phyloP scores from a whole-genome alignment of 2,329 filamentous ascomycete genomes.

The Hymenoscyphus repandus region DNA sequence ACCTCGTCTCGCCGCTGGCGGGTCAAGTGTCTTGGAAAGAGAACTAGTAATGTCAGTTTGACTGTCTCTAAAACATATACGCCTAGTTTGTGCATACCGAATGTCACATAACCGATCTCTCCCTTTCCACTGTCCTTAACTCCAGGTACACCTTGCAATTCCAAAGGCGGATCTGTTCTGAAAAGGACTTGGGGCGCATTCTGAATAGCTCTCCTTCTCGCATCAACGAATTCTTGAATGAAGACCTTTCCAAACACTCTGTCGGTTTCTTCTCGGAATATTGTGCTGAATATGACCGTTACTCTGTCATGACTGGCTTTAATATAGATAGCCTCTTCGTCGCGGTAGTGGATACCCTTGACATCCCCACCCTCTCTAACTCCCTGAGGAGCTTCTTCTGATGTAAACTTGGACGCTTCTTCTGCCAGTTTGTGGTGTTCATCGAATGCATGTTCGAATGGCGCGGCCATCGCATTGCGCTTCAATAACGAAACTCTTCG shows the following conservation, averaged over 20 bases:
- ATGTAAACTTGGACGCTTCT: constrained; percentile 86
- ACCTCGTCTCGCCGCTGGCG: constrained; percentile 86
- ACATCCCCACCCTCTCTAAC: constrained; percentile 84
- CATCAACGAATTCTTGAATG: constrained; percentile 97
- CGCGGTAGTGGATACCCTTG: constrained; percentile 95
- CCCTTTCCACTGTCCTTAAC: constrained; percentile 69
- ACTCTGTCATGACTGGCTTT: constrained; percentile 97
- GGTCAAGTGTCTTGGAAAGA: constrained; percentile 93
- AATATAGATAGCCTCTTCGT: constrained; percentile 98
- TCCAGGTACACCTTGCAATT: constrained; percentile 83
- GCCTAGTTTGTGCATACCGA: constrained; percentile 54
- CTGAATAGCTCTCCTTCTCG: constrained; percentile 88
- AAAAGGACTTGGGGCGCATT: constrained; percentile 98
- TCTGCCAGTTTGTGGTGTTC: constrained; percentile 84
- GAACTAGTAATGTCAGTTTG: constrained; percentile 49
- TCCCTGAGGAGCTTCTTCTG: constrained; percentile 89
- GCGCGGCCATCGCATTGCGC: constrained; percentile 97
- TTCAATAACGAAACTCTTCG: constrained; percentile 86
- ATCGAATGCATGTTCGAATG: constrained; percentile 94
- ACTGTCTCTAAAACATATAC: constrained; percentile 15
- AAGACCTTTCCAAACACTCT: constrained; percentile 97
- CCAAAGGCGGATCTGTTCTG: constrained; percentile 87
- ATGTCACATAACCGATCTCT: constrained; percentile 96
- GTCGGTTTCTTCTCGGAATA: constrained; percentile 97
- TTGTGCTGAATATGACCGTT: constrained; percentile 97